Percentiles rank a stretch among this genome's conserved stretches.
Evolutionary conservation across 768 basidiomycete species (phyloP).

Genomic region (Suillus discolor): DNA sequence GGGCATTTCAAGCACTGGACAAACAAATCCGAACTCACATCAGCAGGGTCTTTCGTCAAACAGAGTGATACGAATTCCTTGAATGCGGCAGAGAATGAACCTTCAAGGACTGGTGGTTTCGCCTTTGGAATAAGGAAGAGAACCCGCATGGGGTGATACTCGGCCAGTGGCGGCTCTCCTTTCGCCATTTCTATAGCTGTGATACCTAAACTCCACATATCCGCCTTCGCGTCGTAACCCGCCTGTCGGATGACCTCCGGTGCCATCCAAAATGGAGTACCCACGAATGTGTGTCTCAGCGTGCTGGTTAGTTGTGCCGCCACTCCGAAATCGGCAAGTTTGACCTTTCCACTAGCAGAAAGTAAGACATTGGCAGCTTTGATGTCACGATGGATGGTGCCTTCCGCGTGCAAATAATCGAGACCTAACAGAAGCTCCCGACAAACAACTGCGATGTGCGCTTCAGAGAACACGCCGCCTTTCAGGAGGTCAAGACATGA

Average conservation of each 20-base stretch:
- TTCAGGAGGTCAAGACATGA: constrained; percentile 97
- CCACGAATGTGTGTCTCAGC: constrained; percentile 95
- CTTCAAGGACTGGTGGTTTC: constrained; percentile 89
- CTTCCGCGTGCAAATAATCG: constrained; percentile 94
- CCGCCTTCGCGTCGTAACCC: constrained; percentile 94
- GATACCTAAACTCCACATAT: constrained; percentile 98
- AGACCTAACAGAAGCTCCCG: constrained; percentile 92
- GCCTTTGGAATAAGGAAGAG: constrained; percentile 98
- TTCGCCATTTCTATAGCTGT: constrained; percentile 98
- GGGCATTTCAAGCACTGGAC: constrained; percentile 4
- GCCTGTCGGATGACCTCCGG: constrained; percentile 98
- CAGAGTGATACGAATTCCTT: constrained; percentile 92
- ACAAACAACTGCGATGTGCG: constrained; percentile 93
- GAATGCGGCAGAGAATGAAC: constrained; percentile 80
- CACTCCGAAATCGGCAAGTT: constrained; percentile 98
- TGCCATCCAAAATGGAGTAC: constrained; percentile 98
- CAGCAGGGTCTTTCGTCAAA: constrained; percentile 87
- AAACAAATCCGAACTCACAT: constrained; percentile 46
- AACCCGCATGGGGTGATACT: constrained; percentile 99
- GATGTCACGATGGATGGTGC: constrained; percentile 98
- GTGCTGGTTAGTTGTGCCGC: constrained; percentile 96
- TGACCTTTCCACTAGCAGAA: constrained; percentile 89
- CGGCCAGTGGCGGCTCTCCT: constrained; percentile 94
- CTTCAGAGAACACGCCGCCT: constrained; percentile 86
- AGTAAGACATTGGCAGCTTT: constrained; percentile 97